Base-by-base conservation (phyloP, 108 stramenopile genomes). In the Stephanodiscus minutulus region DNA sequence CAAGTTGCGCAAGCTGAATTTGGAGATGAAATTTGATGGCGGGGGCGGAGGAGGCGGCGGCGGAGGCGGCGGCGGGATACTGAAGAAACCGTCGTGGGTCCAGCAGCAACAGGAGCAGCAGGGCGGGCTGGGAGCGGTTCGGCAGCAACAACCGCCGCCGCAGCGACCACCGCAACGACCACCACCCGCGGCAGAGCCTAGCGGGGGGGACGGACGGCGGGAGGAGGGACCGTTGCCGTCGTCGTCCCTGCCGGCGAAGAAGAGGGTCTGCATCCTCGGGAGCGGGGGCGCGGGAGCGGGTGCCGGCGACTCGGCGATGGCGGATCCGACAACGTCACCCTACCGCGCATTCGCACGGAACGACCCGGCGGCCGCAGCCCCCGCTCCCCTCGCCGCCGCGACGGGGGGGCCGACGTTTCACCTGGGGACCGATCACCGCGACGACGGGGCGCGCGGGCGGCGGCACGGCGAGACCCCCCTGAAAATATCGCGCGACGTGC, bases 21-120 rank as follows among this genome's bases (percentile, higher is more conserved):
- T 71, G 70, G 70, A 71, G 48, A 29, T 15, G 27, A 71, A 71
- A 48, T 71, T 71, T 37, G 57, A 62, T 18, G 69, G 24, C 21
- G 12, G 36, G 1, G 44, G 61, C n/a, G 25, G 25, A 3, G 31
- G 46, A 1, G 46, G 24, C 7, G 58, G 29, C 46, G 25, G 41
- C 13, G 31, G 29, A 31, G 55, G 55, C 0, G 29, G 29, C 1
- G 59, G 37, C n/a, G 35, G 35, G 35, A 53, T 53, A 27, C 4
- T 27, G 8, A 27, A 27, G 22, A 24, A 53, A 4, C 52, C 22
- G 20, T 21, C 10, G 35, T 20, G 18, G 59, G 18, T 9, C 18
- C 59, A 21, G 59, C 35, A 35, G 59, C 6, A 52, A 7, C 50
- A 52, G 50, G 18, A 35, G 59, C 47, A 48, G n/a, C 15, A 44